Conservation (phyloP, 2,329 filamentous ascomycete species). For the Colletotrichum shisoi region DNA sequence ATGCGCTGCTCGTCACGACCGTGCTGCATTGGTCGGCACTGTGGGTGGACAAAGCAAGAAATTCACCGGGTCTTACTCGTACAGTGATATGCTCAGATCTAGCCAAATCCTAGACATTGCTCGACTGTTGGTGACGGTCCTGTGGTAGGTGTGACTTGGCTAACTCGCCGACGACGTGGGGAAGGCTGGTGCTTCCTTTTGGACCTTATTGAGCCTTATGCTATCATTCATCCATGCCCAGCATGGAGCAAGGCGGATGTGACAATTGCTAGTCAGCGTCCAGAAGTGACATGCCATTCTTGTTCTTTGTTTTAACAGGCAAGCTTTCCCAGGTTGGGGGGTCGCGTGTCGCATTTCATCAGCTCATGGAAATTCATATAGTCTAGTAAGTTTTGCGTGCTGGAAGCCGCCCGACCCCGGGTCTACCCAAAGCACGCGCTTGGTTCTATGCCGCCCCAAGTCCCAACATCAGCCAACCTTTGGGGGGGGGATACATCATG, state of each 20-base stretch:
- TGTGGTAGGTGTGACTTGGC: background rate
- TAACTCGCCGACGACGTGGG: no score
- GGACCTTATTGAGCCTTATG: background rate
- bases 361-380: conserved; percentile 37
- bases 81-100: no score
- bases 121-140: no score
- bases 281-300: background rate
- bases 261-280: background rate
- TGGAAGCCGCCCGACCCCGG: background rate
- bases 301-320: background rate
- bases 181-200: no score
- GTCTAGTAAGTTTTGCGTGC: conserved; percentile 21
- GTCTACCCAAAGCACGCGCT: conserved; percentile 12
- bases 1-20: no score
- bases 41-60: no score
- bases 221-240: background rate
- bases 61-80: no score
- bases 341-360: conserved; percentile 21
- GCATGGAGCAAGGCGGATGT: background rate
- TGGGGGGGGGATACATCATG: background rate
- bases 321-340: background rate
- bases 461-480: conserved; percentile 10
- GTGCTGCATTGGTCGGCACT: no score
- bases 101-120: no score
- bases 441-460: conserved; percentile 5